These are phyloP conservation scores for Protomyces inundatus DNA, from an alignment of 1,139 yeast species.

Conservation along the genomic window DNA sequence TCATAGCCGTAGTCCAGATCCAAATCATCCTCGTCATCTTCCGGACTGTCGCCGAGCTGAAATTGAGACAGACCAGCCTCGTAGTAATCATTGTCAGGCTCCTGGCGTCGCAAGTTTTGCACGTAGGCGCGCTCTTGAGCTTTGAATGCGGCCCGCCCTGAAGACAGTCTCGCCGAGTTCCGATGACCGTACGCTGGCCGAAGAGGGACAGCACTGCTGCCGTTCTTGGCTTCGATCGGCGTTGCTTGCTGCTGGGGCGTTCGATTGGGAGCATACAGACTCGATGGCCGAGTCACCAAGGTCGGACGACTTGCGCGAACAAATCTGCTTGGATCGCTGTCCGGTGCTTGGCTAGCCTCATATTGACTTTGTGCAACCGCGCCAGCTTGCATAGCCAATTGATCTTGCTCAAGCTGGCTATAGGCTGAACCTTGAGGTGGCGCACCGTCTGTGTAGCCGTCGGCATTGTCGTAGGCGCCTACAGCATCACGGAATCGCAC, in stretches of 20 bases:
- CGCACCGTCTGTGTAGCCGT: background rate
- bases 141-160: constrained; percentile 37
- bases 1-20: constrained; percentile 29
- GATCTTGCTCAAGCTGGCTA: background rate
- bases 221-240: background rate
- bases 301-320: constrained; percentile 8
- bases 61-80: constrained; percentile 33
- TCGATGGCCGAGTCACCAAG: constrained; percentile 6
- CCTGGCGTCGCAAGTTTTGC: constrained; percentile 54
- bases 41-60: constrained; percentile 27
- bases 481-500: constrained; percentile 22
- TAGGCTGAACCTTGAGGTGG: background rate
- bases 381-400: background rate
- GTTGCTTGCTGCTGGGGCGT: background rate
- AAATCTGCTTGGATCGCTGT: constrained; percentile 3
- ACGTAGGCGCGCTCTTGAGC: constrained; percentile 69
- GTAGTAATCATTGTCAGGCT: constrained; percentile 54
- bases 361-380: background rate
- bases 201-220: background rate
- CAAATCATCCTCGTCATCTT: constrained; percentile 25
- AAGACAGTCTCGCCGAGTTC: constrained; percentile 9
- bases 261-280: constrained; percentile 15
- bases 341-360: constrained; percentile 1
- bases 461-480: background rate
- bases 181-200: constrained; percentile 10